phyloP scores from a whole-genome alignment of 805 yeast genomes.

The Saccharomycopsis schoenii region DNA sequence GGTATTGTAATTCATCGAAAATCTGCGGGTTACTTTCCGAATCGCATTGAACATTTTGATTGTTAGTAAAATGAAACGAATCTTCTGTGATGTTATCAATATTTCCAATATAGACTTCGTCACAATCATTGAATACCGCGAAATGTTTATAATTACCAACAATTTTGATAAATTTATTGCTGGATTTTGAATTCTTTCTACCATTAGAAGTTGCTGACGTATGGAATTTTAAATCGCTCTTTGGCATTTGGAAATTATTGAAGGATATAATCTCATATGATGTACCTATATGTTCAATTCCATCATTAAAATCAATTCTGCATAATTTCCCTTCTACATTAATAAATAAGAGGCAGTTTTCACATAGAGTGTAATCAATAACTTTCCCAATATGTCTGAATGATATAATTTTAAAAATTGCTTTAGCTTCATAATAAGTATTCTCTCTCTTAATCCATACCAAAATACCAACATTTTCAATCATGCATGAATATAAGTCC shows the following conservation, averaged over 20 bases:
- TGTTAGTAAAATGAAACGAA: constrained; percentile 28
- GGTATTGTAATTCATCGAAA: constrained; percentile 35
- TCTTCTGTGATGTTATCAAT: constrained; percentile 3
- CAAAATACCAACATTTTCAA: constrained; percentile 43
- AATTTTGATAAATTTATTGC: constrained; percentile 37
- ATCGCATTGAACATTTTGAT: background rate
- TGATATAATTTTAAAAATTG: constrained; percentile 31
- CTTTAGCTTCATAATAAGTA: constrained; percentile 26
- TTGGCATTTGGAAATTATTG: constrained; percentile 25
- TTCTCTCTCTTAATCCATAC: constrained; percentile 39
- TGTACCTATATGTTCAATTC: background rate
- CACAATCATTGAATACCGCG: constrained; percentile 46
- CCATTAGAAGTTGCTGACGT: background rate
- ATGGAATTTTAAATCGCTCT: constrained; percentile 11
- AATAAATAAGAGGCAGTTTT: constrained; percentile 41
- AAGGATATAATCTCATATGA: constrained; percentile 25
- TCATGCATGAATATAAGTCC: constrained; percentile 44
- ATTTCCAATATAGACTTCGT: constrained; percentile 20
- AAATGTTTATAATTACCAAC: constrained; percentile 46
- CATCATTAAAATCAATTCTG: constrained; percentile 24
- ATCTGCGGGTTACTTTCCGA: constrained; percentile 25
- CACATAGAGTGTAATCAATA: constrained; percentile 47
- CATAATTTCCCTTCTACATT: constrained; percentile 34
- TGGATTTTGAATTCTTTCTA: background rate
- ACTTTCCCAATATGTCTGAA: constrained; percentile 29